phyloP scores from a whole-genome alignment of 106 monocot genomes.

The Allium fistulosum region DNA sequence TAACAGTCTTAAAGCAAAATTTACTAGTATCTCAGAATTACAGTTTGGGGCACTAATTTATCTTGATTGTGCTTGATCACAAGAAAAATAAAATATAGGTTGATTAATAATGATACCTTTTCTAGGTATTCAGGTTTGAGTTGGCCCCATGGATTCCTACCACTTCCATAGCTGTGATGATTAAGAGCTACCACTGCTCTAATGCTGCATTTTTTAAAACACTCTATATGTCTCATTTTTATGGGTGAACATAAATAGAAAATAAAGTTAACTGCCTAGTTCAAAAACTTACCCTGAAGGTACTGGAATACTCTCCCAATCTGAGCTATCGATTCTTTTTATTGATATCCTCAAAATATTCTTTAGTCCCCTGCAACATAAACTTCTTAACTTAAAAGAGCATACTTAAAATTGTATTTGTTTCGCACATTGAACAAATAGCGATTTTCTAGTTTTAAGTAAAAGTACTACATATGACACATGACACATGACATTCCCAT shows the following conservation, averaged over 20 bases:
- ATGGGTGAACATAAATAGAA: not conserved
- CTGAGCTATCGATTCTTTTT: conserved; percentile 51
- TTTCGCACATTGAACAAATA: too few relatives aligned
- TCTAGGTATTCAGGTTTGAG: conserved; percentile 87
- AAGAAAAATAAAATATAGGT: not conserved
- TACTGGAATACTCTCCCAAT: conserved; percentile 70
- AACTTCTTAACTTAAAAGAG: not conserved
- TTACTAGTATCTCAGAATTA: not conserved
- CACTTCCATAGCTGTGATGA: conserved; percentile 90
- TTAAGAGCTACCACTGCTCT: conserved; percentile 80
- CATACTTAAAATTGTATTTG: not conserved
- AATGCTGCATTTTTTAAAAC: conserved; percentile 43
- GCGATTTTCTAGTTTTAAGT: too few relatives aligned
- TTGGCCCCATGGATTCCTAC: conserved; percentile 90
- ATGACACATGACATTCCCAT: too few relatives aligned
- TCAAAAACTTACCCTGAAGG: conserved; percentile 45
- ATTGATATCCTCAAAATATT: conserved; percentile 57
- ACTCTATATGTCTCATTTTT: not conserved
- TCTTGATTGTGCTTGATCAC: too few relatives aligned
- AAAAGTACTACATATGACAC: too few relatives aligned
- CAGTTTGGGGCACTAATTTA: too few relatives aligned
- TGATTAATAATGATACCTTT: conserved; percentile 40
- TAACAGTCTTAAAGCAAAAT: not conserved
- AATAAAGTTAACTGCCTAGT: not conserved
- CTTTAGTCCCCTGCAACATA: conserved; percentile 67